Evolutionary conservation across 192 early-diverging fungal species (phyloP).

Genomic region (Rhizoclosmatium sp.): DNA sequence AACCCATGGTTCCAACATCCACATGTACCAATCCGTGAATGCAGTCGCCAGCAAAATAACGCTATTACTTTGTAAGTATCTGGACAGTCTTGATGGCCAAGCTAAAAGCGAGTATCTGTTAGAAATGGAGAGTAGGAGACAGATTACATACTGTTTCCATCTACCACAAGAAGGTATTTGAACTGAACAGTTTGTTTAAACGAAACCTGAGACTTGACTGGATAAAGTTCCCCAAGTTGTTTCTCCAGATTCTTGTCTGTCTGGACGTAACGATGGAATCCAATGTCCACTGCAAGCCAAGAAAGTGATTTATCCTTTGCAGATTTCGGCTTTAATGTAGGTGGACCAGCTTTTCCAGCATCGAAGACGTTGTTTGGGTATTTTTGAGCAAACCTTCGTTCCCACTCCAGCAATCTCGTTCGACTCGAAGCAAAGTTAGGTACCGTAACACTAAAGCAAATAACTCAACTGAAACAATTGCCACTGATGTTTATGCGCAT

Average conservation of each 20-base stretch:
- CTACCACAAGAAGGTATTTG: constrained; percentile 34
- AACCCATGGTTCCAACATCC: constrained; percentile 29
- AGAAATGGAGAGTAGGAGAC: background rate
- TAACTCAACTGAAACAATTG: background rate
- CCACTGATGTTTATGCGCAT: background rate
- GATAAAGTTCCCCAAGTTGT: background rate
- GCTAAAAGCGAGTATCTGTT: background rate
- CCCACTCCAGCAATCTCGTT: constrained; percentile 21
- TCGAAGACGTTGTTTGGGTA: constrained; percentile 10
- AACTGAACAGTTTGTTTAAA: background rate
- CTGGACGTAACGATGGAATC: background rate
- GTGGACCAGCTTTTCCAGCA: background rate
- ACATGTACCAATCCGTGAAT: constrained; percentile 30
- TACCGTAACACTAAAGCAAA: too few species aligned
- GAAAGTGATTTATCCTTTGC: background rate
- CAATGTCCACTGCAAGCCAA: constrained; percentile 16
- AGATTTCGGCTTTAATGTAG: background rate
- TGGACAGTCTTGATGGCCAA: constrained; percentile 9
- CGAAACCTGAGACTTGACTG: background rate
- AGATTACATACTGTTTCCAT: background rate
- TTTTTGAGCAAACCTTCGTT: background rate
- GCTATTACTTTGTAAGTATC: constrained; percentile 9
- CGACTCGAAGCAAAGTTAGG: background rate
- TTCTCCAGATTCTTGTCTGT: background rate
- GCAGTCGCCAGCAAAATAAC: constrained; percentile 1